A percentile compares a stretch with the other conserved stretches of the same genome.
Evolutionary conservation across 805 yeast species (phyloP).

Genomic region (Zygoascus flipseniorum): DNA sequence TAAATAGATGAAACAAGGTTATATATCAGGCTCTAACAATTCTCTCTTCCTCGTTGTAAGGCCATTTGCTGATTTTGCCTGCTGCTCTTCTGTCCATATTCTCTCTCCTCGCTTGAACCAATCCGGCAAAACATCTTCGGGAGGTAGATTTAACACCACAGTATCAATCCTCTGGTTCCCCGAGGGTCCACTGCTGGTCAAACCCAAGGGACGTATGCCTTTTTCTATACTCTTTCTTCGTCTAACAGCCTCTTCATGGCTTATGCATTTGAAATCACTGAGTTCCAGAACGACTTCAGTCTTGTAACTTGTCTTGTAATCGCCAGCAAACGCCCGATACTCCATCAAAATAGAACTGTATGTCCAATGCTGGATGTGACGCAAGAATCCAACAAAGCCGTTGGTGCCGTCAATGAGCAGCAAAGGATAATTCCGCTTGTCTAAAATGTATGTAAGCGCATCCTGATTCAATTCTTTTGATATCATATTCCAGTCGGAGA

Average conservation of each 20-base stretch:
- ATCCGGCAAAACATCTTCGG: slow-evolving; percentile 53
- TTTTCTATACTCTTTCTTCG: slow-evolving; percentile 27
- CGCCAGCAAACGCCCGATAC: slow-evolving; percentile 68
- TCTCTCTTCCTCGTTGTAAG: background rate
- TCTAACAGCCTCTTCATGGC: slow-evolving; percentile 43
- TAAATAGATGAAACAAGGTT: background rate
- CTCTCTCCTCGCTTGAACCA: slow-evolving; percentile 67
- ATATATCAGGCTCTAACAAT: background rate
- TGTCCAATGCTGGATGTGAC: slow-evolving; percentile 85
- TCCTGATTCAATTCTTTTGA: slow-evolving; percentile 56
- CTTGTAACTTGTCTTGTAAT: slow-evolving; percentile 56
- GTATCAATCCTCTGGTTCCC: background rate
- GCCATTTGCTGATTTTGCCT: background rate
- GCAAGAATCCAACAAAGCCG: slow-evolving; percentile 68
- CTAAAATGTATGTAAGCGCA: slow-evolving; percentile 57
- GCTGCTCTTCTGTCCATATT: slow-evolving; percentile 41
- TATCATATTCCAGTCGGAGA: slow-evolving; percentile 65
- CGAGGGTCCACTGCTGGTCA: background rate
- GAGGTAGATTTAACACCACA: slow-evolving; percentile 41
- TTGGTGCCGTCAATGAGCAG: slow-evolving; percentile 73
- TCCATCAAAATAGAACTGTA: slow-evolving; percentile 78
- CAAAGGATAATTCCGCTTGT: slow-evolving; percentile 54
- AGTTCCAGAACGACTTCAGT: slow-evolving; percentile 80
- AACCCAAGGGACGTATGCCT: slow-evolving; percentile 11
- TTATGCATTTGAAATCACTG: slow-evolving; percentile 46